A percentile compares a stretch with the other conserved stretches of the same genome.
Conservation (phyloP, 805 yeast species). For the Yarrowia keelungensis region DNA sequence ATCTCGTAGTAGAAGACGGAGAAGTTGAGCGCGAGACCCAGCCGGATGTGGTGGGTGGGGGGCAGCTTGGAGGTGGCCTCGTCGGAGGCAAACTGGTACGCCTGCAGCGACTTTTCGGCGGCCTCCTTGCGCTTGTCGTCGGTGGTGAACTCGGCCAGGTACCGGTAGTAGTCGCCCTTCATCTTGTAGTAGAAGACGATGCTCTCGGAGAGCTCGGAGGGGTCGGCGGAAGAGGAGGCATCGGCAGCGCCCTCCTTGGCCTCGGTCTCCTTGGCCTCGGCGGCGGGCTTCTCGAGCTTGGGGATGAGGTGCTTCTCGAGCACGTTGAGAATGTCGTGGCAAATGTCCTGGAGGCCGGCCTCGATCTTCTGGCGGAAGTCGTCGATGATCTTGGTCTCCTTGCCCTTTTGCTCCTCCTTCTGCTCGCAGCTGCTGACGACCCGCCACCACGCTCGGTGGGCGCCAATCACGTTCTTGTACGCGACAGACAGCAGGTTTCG, state of each 20-base stretch:
- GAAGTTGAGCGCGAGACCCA: conserved; percentile 97
- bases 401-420: conserved; percentile 98
- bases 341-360: conserved; percentile 89
- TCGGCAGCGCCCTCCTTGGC: background rate
- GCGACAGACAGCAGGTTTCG: conserved; percentile 97
- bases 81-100: conserved; percentile 95
- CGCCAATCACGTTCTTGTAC: conserved; percentile 98
- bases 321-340: conserved; percentile 91
- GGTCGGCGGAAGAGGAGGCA: conserved; percentile 5
- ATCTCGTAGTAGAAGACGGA: conserved; percentile 98
- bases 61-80: conserved; percentile 98
- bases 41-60: conserved; percentile 98
- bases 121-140: conserved; percentile 94
- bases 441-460: conserved; percentile 99
- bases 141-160: conserved; percentile 95
- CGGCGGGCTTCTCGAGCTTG: conserved; percentile 40
- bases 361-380: conserved; percentile 97
- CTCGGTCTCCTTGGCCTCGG: conserved; percentile 6
- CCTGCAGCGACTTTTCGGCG: conserved; percentile 91
- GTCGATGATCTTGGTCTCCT: conserved; percentile 87
- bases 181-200: conserved; percentile 98
- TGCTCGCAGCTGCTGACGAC: conserved; percentile 98
- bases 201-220: conserved; percentile 95
- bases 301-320: conserved; percentile 90
- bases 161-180: conserved; percentile 99